Conservation (phyloP, 495 filamentous ascomycete genomes). For the Schizothecium vesticola region DNA sequence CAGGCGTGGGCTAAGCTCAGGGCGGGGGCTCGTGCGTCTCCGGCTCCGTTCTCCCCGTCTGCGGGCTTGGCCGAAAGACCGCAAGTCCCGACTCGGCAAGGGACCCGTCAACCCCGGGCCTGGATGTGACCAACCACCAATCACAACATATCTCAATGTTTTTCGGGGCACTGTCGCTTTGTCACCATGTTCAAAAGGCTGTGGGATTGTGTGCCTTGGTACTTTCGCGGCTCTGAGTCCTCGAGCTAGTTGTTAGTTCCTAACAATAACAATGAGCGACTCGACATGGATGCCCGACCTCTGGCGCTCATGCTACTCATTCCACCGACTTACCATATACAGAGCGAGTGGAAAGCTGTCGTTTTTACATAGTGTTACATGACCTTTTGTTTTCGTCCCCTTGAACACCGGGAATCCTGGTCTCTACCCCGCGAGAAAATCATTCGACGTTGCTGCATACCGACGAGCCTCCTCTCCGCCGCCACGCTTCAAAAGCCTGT, state of each 20-base stretch:
- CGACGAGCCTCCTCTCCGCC: constrained; percentile 11
- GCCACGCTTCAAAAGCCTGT: constrained; percentile 51
- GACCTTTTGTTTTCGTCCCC: background rate
- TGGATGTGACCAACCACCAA: background rate
- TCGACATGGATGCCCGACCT: background rate
- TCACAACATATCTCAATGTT: background rate
- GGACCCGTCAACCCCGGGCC: background rate
- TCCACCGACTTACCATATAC: background rate
- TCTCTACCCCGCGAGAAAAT: background rate
- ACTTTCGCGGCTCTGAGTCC: background rate
- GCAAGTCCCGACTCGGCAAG: background rate
- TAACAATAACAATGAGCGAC: background rate
- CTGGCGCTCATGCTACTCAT: background rate
- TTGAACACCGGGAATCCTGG: background rate
- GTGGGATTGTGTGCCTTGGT: background rate
- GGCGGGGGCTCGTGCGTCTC: background rate
- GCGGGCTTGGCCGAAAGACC: background rate
- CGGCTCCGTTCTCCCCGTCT: background rate
- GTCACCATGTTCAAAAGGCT: background rate
- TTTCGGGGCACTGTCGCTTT: background rate
- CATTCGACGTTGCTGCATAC: background rate
- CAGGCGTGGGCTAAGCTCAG: constrained; percentile 4
- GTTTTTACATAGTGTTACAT: background rate
- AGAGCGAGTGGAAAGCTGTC: background rate
- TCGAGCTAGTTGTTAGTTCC: background rate